A percentile compares a stretch with the other conserved stretches of the same genome.
These are phyloP conservation scores for Neltuma alba DNA, from an alignment of 306 rosid genomes.

Conservation along the genomic window DNA sequence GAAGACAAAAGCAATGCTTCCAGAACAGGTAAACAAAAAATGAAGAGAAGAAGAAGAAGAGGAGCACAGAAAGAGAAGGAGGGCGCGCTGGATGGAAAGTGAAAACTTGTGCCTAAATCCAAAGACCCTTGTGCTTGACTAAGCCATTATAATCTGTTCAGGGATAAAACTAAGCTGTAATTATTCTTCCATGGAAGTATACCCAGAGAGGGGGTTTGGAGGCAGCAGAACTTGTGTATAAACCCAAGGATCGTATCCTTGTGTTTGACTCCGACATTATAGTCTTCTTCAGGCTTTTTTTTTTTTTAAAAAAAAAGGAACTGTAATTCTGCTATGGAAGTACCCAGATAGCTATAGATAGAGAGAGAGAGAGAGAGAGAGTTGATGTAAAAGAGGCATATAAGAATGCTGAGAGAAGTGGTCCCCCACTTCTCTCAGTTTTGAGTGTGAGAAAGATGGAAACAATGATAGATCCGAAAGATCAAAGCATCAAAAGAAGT, in stretches of 20 bases:
- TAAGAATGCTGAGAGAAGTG: not conserved
- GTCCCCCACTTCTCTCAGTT: not conserved
- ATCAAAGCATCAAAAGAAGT: constrained; percentile 19
- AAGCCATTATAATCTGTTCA: not conserved
- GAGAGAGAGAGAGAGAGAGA: constrained; percentile 10
- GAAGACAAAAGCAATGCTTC: not conserved
- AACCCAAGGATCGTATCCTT: not conserved
- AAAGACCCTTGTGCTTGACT: not conserved
- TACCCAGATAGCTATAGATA: not conserved
- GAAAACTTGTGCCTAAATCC: not conserved
- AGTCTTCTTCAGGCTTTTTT: not conserved
- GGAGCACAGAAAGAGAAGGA: too few relatives aligned
- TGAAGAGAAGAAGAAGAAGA: not conserved
- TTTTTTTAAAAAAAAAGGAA: not conserved
- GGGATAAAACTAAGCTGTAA: not conserved
- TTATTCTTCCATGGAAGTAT: not conserved
- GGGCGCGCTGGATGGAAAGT: not conserved
- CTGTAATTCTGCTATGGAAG: not conserved
- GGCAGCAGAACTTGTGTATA: not conserved
- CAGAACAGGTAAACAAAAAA: not conserved
- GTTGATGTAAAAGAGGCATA: not conserved
- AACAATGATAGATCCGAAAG: constrained; percentile 49
- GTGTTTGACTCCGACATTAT: not conserved
- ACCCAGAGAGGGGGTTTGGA: not conserved
- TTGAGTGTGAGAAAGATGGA: constrained; percentile 2